Base-by-base conservation (phyloP, 106 monocot species). In the Chionographis japonica region DNA sequence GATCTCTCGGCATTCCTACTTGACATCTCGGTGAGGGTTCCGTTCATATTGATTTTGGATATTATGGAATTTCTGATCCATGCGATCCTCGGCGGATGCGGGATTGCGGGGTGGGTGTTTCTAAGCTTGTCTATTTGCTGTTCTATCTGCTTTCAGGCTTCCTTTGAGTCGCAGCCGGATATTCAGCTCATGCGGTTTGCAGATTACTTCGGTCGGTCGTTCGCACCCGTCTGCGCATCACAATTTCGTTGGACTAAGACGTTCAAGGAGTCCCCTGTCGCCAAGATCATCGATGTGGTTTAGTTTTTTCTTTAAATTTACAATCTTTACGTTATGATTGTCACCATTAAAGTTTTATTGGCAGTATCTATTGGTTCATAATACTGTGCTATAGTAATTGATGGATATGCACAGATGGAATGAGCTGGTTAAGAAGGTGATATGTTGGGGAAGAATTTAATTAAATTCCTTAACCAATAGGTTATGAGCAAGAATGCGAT, bases 101-200 rank as follows among this genome's bases (percentile, higher is more conserved):
- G 27, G 1, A 64, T 67, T 56, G 42, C 11, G 50, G 20, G 41
- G 8, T 36, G 12, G 27, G 20, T 62, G 40, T 59, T 50, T 42
- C 42, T 40, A 14, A 8, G 46, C 6, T 41, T 8, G 6, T 69
- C 4, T 5, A 56, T 60, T 9, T 53, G 38, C 3, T 20, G 13
- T 4, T 69, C 39, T 16, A 55, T 56, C 10, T 69, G 19, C 52
- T 57, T 56, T 36, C 66, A 98, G 97, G 83, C 16, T 57, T 98
- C 92, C 15, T 98, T 85, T 69, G 97, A 87, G 63, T 61, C 75
- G 17, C 84, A 92, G 43, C 78, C 80, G 68, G 83, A 92, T 54
- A 98, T 98, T 53, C 92, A 92, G 77, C 80, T 98, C 58, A 92
- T 98, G 97, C 68, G 97, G 54, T 98, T 98, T 56, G 86, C 91